Evolutionary conservation across 345 rosid species (phyloP).

Genomic region (Salix brachista): DNA sequence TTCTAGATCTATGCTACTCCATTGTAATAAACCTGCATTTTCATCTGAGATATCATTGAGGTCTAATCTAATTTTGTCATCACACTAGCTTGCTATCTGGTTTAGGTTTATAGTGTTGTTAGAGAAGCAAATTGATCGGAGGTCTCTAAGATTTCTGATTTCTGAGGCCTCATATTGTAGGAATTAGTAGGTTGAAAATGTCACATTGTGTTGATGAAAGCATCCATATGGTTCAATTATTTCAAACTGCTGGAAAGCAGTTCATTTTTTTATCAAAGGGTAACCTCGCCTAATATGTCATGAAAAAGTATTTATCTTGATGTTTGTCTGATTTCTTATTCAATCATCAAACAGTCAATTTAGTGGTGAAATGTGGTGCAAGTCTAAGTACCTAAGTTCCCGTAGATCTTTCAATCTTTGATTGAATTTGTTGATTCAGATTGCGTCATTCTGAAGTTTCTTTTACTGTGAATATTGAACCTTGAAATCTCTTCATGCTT

Average conservation of each 20-base stretch:
- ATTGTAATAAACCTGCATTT: neutral
- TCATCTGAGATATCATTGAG: neutral
- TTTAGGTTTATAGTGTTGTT: neutral
- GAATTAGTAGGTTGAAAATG: neutral
- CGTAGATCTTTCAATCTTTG: neutral
- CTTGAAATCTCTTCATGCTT: constrained; percentile 30
- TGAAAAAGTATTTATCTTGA: neutral
- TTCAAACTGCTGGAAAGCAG: neutral
- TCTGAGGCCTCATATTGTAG: neutral
- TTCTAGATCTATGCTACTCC: neutral
- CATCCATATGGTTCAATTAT: neutral
- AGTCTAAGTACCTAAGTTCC: neutral
- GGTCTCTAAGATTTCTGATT: neutral
- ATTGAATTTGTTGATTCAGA: neutral
- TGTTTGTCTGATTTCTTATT: neutral
- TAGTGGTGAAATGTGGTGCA: neutral
- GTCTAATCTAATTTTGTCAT: neutral
- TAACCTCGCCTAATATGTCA: no score
- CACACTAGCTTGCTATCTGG: neutral
- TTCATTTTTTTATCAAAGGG: neutral
- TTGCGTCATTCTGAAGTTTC: constrained; percentile 6
- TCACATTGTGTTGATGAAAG: neutral
- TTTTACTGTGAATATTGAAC: constrained; percentile 24
- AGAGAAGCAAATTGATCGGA: neutral
- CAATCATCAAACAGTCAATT: neutral